These are phyloP conservation scores for Debaryomyces fabryi DNA, from an alignment of 1,139 yeast genomes.

Conservation along the genomic window DNA sequence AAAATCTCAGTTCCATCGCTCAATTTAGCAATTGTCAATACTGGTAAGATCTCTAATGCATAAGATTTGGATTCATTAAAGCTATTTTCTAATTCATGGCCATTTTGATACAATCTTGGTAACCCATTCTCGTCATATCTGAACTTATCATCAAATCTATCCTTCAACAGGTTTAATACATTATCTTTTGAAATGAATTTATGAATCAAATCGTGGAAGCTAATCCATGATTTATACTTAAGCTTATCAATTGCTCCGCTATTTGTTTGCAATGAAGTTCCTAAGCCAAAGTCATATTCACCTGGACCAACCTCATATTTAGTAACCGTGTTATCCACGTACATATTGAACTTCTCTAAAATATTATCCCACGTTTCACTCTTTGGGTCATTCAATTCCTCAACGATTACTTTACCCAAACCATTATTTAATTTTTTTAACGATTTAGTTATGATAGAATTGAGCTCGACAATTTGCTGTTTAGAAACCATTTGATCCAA, in stretches of 20 bases:
- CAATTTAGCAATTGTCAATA: constrained; percentile 59
- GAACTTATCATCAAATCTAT: constrained; percentile 78
- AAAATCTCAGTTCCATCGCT: constrained; percentile 55
- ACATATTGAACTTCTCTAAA: constrained; percentile 46
- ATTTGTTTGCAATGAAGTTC: constrained; percentile 51
- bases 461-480: constrained; percentile 52
- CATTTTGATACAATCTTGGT: constrained; percentile 80
- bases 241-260: constrained; percentile 43
- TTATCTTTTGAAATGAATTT: constrained; percentile 63
- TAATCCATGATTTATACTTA: constrained; percentile 63
- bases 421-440: constrained; percentile 42
- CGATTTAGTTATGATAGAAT: constrained; percentile 35
- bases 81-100: constrained; percentile 68
- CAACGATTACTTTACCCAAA: constrained; percentile 43
- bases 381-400: constrained; percentile 47
- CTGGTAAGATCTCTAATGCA: constrained; percentile 61
- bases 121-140: constrained; percentile 81
- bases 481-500: constrained; percentile 30
- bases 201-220: constrained; percentile 59
- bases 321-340: constrained; percentile 28
- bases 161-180: constrained; percentile 59
- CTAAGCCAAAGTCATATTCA: constrained; percentile 64
- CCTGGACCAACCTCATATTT: constrained; percentile 24
- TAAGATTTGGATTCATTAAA: constrained; percentile 61
- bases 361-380: constrained; percentile 66